Conservation (phyloP, 1,284 basidiomycete species). For the Cystobasidium slooffiae region DNA sequence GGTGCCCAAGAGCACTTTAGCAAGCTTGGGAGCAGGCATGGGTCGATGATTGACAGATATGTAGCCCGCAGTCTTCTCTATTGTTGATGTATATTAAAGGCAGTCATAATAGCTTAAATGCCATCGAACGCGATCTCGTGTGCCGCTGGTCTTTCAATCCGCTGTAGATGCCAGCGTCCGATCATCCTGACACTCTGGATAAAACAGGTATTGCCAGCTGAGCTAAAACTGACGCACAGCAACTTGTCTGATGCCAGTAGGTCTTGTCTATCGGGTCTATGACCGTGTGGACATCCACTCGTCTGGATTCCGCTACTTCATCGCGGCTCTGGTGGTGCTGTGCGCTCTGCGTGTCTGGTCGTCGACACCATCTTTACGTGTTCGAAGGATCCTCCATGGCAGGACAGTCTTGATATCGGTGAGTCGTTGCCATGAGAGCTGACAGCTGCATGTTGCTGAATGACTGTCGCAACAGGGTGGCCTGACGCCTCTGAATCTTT, state of each 20-base stretch:
- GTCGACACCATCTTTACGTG: conserved; percentile 30
- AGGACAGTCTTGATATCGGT: conserved; percentile 38
- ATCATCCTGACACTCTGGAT: too few relatives aligned
- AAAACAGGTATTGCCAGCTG: too few relatives aligned
- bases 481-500: conserved; percentile 36
- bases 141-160: too few relatives aligned
- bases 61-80: too few relatives aligned
- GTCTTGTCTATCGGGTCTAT: conserved; percentile 1
- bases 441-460: neutral
- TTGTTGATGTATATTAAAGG: too few relatives aligned
- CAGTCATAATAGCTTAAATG: too few relatives aligned
- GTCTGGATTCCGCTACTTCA: neutral
- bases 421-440: neutral
- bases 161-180: too few relatives aligned
- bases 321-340: neutral
- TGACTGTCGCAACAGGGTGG: conserved; percentile 23
- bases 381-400: conserved; percentile 27
- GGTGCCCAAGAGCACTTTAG: conserved; percentile 22
- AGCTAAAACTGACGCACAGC: neutral
- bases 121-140: too few relatives aligned
- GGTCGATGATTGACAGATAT: neutral
- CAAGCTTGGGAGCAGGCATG: conserved; percentile 30
- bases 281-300: conserved; percentile 29
- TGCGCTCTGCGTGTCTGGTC: conserved; percentile 36
- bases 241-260: neutral